A percentile compares a stretch with the other conserved stretches of the same genome.
Evolutionary conservation across 139 green algal species (phyloP).

Genomic region (Zygnema cylindricum): DNA sequence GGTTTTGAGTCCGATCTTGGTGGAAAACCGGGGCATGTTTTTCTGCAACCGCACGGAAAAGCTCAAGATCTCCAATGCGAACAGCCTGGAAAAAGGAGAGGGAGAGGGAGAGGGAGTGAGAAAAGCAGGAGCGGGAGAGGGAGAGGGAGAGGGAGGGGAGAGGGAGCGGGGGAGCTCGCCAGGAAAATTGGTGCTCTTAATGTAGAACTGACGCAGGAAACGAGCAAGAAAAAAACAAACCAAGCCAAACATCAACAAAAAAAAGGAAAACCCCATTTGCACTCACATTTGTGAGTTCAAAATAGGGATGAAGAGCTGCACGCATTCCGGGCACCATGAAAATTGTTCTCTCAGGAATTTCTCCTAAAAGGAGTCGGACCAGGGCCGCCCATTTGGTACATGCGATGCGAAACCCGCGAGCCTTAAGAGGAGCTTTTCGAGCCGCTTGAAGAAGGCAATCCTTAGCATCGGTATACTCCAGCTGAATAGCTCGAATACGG

Average conservation of each 20-base stretch:
- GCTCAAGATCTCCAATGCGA: constrained; percentile 80
- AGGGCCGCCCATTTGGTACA: constrained; percentile 89
- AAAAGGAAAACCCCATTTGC: too few species aligned
- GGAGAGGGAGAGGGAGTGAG: not conserved
- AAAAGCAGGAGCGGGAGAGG: not conserved
- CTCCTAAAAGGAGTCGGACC: constrained; percentile 95
- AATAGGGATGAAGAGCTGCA: constrained; percentile 83
- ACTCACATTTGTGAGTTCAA: constrained; percentile 78
- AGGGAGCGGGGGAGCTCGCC: not conserved
- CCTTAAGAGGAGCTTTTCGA: constrained; percentile 79
- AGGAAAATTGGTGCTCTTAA: not conserved
- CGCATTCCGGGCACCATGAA: constrained; percentile 71
- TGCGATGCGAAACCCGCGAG: constrained; percentile 84
- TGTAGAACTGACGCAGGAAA: too few species aligned
- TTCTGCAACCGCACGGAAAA: constrained; percentile 78
- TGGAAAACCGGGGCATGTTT: constrained; percentile 73
- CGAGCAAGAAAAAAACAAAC: too few species aligned
- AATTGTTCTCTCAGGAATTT: constrained; percentile 90
- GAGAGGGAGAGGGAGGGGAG: not conserved
- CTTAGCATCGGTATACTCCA: constrained; percentile 96
- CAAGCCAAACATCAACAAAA: too few species aligned
- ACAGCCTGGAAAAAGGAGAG: constrained; percentile 71
- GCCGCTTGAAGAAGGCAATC: constrained; percentile 91
- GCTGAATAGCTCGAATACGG: constrained; percentile 90
- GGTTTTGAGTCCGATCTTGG: constrained; percentile 80